Evolutionary conservation across 108 stramenopile species (phyloP), one percentile per base, ranked within the genome.

Genomic region (Pseudonitzschia delicatissima): DNA sequence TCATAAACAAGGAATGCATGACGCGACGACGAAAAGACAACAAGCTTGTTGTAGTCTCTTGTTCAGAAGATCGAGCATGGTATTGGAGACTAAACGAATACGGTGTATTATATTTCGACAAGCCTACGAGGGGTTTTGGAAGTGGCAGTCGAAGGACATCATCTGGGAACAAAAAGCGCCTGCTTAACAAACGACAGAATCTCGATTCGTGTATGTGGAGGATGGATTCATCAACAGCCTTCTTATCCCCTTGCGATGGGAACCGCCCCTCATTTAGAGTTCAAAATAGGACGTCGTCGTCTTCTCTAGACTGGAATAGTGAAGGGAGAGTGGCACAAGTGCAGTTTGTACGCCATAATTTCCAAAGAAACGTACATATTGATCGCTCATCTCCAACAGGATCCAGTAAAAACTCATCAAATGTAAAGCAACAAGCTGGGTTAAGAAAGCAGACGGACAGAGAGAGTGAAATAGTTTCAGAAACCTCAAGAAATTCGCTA

Each of bases 31-130:
- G 66, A 42, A 74, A 53, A 35, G 66, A 74, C 61, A 48, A 50
- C 63, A 40, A 71, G 72, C 57, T 68, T 36, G 64, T 67, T 33
- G 20, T 83, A 23, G 85, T 78, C 28, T 49, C 85, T 6, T 86
- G 85, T 60, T 69, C 67, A 15, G 62, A 81, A 35, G 77, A 85
- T 40, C 76, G 80, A 39, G 82, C 87, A 55, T 88, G 84, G 84
- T 57, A 72, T 34, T 88, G 87, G 87, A 77, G 74, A 57, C 69
- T 88, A 53, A 81, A 81, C 57, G 74, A 62, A 40, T 44, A 81
- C 66, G 87, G 87, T 3, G 59, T 82, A 23, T 53, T 88, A 52
- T 57, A 76, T 33, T 74, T 72, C 35, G 77, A 71, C 15, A 67
- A 69, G 40, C 72, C 63, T 26, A 48, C 57, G 27, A 65, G 45